Base-by-base conservation (phyloP, 2,329 filamentous ascomycete species). In the Aspergillus bombycis region DNA sequence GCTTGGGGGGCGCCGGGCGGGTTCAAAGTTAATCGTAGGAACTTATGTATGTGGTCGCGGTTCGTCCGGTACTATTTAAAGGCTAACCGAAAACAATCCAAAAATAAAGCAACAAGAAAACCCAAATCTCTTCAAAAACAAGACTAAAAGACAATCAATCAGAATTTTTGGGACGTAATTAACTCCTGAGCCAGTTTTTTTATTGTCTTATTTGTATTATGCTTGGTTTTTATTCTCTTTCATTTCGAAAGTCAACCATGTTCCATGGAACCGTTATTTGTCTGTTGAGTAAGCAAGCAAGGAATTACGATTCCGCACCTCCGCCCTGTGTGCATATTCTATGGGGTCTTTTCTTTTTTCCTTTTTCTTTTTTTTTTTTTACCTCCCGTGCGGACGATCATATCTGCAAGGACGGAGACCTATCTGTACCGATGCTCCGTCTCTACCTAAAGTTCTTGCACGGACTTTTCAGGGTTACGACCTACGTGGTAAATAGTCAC, bases 21-120 rank as follows among this genome's bases (percentile, higher is more conserved):
- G 52, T 55, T 55, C 52, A 55, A 55, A 55, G 52, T 55, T 55
- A 55, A 55, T 55, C 52, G 52, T 55, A 41, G 48, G 28, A 32
- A 52, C 48, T 52, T 52, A 52, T 55, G 30, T 36, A 55, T 26
- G 52, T 38, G 30, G 52, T 55, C 34, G 12, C n/a, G n/a, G 52
- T 55, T 55, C 52, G 52, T 52, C 52, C 52, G 52, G 32, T 36
- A 38, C 52, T 55, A 55, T 54, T 54, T 54, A 34, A 36, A 54
- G 52, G 52, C 28, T 54, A 54, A 36, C 52, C 52, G 52, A 36
- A 36, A 53, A 50, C 14, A 28, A 16, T 30, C 46, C 52, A 26
- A 34, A 54, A 36, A 36, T 32, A 55, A 36, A 36, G 23, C 9
- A 23, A 36, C 23, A 26, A 36, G 11, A 52, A 32, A 23, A 54